These are phyloP conservation scores for Pseudogymnoascus sp. DNA, from an alignment of 2,329 filamentous ascomycete species.

Conservation along the genomic window DNA sequence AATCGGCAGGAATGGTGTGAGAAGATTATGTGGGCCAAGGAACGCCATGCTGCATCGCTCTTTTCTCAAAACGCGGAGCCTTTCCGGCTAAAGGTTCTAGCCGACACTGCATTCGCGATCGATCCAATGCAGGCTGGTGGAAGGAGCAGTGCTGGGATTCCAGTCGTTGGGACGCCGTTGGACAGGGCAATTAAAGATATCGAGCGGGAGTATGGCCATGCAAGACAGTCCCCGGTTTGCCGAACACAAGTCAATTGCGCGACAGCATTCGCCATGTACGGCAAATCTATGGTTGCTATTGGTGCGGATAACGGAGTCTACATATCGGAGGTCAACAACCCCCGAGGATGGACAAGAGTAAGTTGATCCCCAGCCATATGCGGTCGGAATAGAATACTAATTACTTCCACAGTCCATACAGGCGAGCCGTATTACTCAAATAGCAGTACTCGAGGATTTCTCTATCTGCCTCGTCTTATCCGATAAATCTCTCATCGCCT, in stretches of 20 bases:
- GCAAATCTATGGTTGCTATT: conserved; percentile 82
- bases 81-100: conserved; percentile 84
- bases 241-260: conserved; percentile 87
- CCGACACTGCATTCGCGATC: conserved; percentile 84
- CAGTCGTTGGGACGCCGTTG: conserved; percentile 84
- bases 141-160: conserved; percentile 54
- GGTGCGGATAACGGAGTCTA: conserved; percentile 94
- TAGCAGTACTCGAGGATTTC: conserved; percentile 92
- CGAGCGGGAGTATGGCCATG: conserved; percentile 67
- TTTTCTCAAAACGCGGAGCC: conserved; percentile 93
- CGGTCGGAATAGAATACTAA: conserved; percentile 8
- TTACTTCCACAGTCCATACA: conserved; percentile 59
- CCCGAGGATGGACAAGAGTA: conserved; percentile 85
- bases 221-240: conserved; percentile 70
- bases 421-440: conserved; percentile 71
- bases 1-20: conserved; percentile 83
- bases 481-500: conserved; percentile 85
- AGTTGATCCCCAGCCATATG: conserved; percentile 30
- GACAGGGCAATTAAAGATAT: conserved; percentile 87
- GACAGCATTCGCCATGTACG: conserved; percentile 77
- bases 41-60: conserved; percentile 79
- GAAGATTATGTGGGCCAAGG: conserved; percentile 93
- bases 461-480: conserved; percentile 86
- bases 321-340: conserved; percentile 80
- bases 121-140: conserved; percentile 55